phyloP scores from a whole-genome alignment of 345 rosid genomes.

The Aethionema arabicum region DNA sequence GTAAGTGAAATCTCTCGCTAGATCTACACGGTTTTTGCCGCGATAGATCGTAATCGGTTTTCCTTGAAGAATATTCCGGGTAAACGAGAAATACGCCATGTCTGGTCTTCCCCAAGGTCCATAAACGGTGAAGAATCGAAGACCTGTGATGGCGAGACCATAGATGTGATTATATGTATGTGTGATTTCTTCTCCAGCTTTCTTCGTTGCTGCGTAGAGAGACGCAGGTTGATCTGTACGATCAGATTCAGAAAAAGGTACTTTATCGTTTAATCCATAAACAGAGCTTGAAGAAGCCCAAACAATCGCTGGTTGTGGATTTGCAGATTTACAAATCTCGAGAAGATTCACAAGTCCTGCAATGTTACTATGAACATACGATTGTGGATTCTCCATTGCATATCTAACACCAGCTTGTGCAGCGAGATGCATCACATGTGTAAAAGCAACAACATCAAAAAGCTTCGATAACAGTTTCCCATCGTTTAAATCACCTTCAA shows the following conservation, averaged over 20 bases:
- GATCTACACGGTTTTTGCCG: constrained; percentile 60
- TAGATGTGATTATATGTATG: constrained; percentile 82
- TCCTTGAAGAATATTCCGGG: constrained; percentile 64
- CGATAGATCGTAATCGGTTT: constrained; percentile 70
- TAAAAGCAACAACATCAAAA: constrained; percentile 71
- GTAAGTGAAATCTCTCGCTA: constrained; percentile 82
- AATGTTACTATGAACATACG: constrained; percentile 72
- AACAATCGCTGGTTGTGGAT: constrained; percentile 77
- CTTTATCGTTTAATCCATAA: constrained; percentile 68
- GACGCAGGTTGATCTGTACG: constrained; percentile 81
- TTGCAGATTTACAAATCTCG: constrained; percentile 62
- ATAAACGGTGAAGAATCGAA: constrained; percentile 80
- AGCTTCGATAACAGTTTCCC: constrained; percentile 54
- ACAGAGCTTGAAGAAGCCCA: constrained; percentile 93
- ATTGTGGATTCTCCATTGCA: constrained; percentile 74
- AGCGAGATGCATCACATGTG: constrained; percentile 85
- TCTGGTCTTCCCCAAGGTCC: constrained; percentile 92
- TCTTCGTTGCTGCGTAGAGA: constrained; percentile 83
- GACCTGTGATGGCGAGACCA: constrained; percentile 75
- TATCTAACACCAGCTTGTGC: constrained; percentile 89
- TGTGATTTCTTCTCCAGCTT: constrained; percentile 80
- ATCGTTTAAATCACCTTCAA: constrained; percentile 77
- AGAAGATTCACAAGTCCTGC: constrained; percentile 73
- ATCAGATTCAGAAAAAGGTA: constrained; percentile 67
- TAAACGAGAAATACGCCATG: constrained; percentile 81